phyloP scores from a whole-genome alignment of 805 yeast species.

The Wickerhamiella brachini region DNA sequence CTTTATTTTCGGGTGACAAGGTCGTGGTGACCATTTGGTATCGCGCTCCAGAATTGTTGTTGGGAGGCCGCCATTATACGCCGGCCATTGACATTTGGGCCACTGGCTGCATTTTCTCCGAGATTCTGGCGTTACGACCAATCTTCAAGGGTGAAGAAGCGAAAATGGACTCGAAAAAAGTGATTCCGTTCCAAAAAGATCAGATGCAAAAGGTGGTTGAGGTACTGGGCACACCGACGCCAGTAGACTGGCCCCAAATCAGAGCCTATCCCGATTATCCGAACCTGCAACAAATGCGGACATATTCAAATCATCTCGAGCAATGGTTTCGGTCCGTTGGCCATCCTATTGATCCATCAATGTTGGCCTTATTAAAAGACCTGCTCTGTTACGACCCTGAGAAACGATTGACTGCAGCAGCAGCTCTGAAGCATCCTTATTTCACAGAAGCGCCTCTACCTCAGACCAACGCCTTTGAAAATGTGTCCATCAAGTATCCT shows the following conservation, averaged over 20 bases:
- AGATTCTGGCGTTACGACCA: constrained; percentile 74
- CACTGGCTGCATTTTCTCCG: constrained; percentile 89
- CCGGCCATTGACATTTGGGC: constrained; percentile 94
- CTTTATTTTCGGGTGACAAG: constrained; percentile 81
- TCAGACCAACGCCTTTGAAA: constrained; percentile 65
- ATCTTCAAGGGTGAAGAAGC: constrained; percentile 97
- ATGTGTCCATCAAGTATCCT: constrained; percentile 63
- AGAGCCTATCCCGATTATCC: constrained; percentile 73
- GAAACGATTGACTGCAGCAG: constrained; percentile 60
- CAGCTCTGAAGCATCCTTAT: constrained; percentile 64
- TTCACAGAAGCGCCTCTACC: constrained; percentile 61
- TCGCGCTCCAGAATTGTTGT: constrained; percentile 77
- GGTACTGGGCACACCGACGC: constrained; percentile 79
- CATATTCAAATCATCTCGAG: constrained; percentile 54
- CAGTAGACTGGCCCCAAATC: constrained; percentile 65
- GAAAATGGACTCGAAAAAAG: constrained; percentile 84
- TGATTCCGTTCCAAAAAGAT: constrained; percentile 85
- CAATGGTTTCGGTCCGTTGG: constrained; percentile 83
- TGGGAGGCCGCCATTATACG: constrained; percentile 89
- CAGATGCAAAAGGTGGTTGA: constrained; percentile 86
- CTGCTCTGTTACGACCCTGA: constrained; percentile 76
- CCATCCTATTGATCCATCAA: constrained; percentile 46
- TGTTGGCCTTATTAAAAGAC: constrained; percentile 48
- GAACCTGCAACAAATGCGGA: constrained; percentile 43
- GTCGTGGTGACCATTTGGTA: constrained; percentile 97